Evolutionary conservation across 352 stramenopile genomes (phyloP).

Genomic region (Globisporangium splendens): DNA sequence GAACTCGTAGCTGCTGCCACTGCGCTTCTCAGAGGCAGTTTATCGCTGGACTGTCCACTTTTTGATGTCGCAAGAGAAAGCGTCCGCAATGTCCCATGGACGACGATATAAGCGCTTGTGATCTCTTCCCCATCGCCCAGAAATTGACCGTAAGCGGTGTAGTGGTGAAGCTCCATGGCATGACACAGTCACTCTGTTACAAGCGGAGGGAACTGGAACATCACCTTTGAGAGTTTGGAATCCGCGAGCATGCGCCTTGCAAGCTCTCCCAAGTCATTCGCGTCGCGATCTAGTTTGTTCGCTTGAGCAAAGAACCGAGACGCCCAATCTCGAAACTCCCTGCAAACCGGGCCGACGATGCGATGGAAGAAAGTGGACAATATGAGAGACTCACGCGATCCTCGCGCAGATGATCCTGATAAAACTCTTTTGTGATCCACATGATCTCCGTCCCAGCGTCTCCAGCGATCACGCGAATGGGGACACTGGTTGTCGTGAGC

Average conservation of each 20-base stretch:
- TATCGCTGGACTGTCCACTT: not conserved
- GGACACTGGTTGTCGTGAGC: conserved; percentile 11
- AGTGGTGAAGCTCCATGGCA: conserved; percentile 34
- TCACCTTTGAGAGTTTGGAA: conserved; percentile 27
- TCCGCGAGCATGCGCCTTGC: conserved; percentile 29
- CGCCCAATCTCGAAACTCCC: conserved; percentile 11
- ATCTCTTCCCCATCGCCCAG: conserved; percentile 21
- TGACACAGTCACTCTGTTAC: conserved; percentile 50
- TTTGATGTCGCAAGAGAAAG: not conserved
- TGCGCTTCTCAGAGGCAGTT: not conserved
- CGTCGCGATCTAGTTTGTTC: not conserved
- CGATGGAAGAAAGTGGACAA: conserved; percentile 15
- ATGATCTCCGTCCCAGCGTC: conserved; percentile 48
- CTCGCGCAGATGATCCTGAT: conserved; percentile 30
- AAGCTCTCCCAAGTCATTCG: conserved; percentile 8
- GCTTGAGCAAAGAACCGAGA: conserved; percentile 6
- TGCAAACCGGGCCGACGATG: not conserved
- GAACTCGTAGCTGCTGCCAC: not conserved
- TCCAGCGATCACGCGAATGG: conserved; percentile 31
- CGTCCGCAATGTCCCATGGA: conserved; percentile 22
- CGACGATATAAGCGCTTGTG: conserved; percentile 31
- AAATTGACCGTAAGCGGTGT: conserved; percentile 13
- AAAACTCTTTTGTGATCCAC: conserved; percentile 33
- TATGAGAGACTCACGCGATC: conserved; percentile 42
- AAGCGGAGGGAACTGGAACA: conserved; percentile 55